Percentiles rank a stretch among this genome's conserved stretches.
These are phyloP conservation scores for Penicillium antarcticum DNA, from an alignment of 495 filamentous ascomycete species.

Conservation along the genomic window DNA sequence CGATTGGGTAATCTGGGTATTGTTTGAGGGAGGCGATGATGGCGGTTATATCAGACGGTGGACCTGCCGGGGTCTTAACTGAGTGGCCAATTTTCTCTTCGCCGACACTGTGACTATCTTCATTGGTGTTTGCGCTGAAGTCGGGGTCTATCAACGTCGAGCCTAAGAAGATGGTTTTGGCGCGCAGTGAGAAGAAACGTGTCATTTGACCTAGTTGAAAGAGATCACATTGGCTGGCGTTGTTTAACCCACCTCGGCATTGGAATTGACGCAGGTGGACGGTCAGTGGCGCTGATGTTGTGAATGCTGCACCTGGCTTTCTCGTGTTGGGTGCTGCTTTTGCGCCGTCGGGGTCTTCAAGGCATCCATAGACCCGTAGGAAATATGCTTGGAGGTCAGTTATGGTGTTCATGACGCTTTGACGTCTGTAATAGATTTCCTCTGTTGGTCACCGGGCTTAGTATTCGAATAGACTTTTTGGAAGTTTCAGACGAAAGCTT, in stretches of 20 bases:
- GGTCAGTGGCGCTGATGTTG: conserved; percentile 7
- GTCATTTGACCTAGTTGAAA: conserved; percentile 86
- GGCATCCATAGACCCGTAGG: conserved; percentile 57
- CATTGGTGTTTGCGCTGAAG: conserved; percentile 22
- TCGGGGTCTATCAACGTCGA: conserved; percentile 45
- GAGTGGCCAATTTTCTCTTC: neutral
- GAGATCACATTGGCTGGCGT: conserved; percentile 71
- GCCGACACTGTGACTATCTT: conserved; percentile 6
- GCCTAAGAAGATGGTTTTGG: conserved; percentile 47
- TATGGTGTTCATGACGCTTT: conserved; percentile 69
- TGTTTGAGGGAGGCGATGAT: conserved; percentile 55
- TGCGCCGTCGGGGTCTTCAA: conserved; percentile 27
- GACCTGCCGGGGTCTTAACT: neutral
- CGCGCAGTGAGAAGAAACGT: conserved; percentile 63
- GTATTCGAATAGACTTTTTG: neutral
- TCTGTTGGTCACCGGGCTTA: conserved; percentile 41
- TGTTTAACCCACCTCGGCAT: conserved; percentile 75
- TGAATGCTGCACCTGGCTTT: conserved; percentile 9
- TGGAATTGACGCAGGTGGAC: conserved; percentile 43
- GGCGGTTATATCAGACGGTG: conserved; percentile 42
- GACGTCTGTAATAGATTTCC: conserved; percentile 68
- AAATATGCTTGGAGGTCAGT: conserved; percentile 74
- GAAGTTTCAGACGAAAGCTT: conserved; percentile 8
- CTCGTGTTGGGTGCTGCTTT: conserved; percentile 7
- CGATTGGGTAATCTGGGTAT: conserved; percentile 75